Evolutionary conservation across 768 basidiomycete species (phyloP).

Genomic region (Russula ochroleuca): DNA sequence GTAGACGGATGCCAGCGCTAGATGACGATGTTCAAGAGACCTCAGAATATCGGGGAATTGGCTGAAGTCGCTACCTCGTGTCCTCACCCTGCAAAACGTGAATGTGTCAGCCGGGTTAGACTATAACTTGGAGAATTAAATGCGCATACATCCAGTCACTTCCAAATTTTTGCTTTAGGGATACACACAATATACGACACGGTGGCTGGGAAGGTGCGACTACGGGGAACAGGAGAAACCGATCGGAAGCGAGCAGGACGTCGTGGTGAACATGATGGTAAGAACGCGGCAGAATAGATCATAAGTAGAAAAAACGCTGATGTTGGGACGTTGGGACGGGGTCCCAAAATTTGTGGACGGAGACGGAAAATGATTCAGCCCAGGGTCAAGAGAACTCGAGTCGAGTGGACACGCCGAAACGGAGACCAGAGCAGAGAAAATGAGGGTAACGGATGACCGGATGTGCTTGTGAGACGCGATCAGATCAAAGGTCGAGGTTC

Average conservation of each 20-base stretch:
- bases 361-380: background rate
- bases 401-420: constrained; percentile 56
- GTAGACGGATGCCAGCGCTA: constrained; percentile 78
- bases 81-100: constrained; percentile 6
- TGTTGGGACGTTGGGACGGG: background rate
- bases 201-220: constrained; percentile 52
- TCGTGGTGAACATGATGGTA: constrained; percentile 68
- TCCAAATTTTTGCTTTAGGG: constrained; percentile 69
- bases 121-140: background rate
- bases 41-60: constrained; percentile 5
- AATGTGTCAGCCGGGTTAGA: background rate
- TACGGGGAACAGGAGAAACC: constrained; percentile 83
- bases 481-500: background rate
- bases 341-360: constrained; percentile 61
- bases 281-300: constrained; percentile 18
- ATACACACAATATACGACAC: constrained; percentile 58
- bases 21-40: constrained; percentile 21
- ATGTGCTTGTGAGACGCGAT: constrained; percentile 10
- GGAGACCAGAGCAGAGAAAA: constrained; percentile 71
- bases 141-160: constrained; percentile 68
- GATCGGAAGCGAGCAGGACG: constrained; percentile 70
- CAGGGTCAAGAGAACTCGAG: background rate
- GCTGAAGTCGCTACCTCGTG: constrained; percentile 4
- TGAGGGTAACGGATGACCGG: background rate
- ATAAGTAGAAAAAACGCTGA: constrained; percentile 18